A percentile compares a stretch with the other conserved stretches of the same genome.
These are phyloP conservation scores for Saccharomyces pastorianus DNA, from an alignment of 1,139 yeast genomes.

Conservation along the genomic window DNA sequence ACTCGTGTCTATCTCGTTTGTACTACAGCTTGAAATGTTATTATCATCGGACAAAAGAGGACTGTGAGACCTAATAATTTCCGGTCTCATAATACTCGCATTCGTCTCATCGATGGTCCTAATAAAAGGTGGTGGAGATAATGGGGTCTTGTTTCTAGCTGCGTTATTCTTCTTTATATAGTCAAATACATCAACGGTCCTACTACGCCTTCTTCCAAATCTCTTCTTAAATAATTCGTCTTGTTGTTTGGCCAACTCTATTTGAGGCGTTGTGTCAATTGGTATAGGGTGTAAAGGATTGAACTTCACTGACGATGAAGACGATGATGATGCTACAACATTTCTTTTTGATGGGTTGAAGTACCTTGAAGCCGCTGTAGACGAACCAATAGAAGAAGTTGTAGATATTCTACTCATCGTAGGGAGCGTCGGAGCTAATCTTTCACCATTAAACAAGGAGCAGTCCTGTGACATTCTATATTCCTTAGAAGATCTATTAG, in stretches of 20 bases:
- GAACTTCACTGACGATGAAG: conserved; percentile 1
- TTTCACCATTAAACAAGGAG: neutral
- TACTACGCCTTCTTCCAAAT: conserved; percentile 25
- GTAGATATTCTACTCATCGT: conserved; percentile 4
- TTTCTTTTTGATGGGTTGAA: conserved; percentile 5
- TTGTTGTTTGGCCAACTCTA: neutral
- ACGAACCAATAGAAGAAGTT: conserved; percentile 3
- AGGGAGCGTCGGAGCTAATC: neutral
- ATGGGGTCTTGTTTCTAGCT: neutral
- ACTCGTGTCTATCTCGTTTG: neutral
- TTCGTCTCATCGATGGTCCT: neutral
- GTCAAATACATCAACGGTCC: conserved; percentile 26
- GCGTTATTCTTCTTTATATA: conserved; percentile 4
- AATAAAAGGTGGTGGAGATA: neutral
- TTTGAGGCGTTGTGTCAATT: neutral
- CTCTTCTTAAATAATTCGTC: conserved; percentile 2
- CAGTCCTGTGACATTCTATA: neutral
- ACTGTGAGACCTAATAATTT: neutral
- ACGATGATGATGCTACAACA: conserved; percentile 7
- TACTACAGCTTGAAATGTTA: neutral
- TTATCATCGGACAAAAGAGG: neutral
- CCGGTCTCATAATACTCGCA: neutral
- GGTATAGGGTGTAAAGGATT: neutral
- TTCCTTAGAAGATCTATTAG: neutral
- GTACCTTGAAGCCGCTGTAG: neutral